Evolutionary conservation across 2,329 filamentous ascomycete species (phyloP), one percentile per base, ranked within the genome.

Genomic region (Aspergillus niger): DNA sequence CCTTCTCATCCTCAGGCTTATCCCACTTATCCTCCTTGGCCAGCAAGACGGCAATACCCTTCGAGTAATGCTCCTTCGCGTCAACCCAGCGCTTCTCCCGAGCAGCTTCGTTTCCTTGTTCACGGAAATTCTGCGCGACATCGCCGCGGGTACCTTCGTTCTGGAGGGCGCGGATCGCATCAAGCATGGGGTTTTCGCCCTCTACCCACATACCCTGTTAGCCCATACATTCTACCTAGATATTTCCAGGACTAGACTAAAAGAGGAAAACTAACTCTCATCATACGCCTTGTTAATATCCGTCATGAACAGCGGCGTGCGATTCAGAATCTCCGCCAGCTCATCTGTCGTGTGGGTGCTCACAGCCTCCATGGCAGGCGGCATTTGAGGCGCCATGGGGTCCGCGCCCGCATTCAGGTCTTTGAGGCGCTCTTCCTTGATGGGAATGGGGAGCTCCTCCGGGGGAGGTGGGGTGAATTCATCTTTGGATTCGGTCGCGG

Each of bases 251-350:
- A 7, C 3, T 38, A 17, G 60, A 47, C 55, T 47, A 7, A 13
- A 8, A 47, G 48, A 24, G 24, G 44, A 44, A 39, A 10, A 69
- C 75, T 28, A 70, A 80, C 83, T 82, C 63, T 83, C 82, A 59
- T 82, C 83, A 56, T 82, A 83, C 11, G 83, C 83, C 61, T 85
- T 83, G 60, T 85, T 91, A 36, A 97, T 83, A 67, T 91, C 89
- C 30, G 92, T 98, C 95, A 99, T 99, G 82, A 99, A 99, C 39
- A 99, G 84, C 6, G 95, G 95, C 51, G 85, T 83, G 65, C 87
- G 86, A 71, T 89, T 90, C 78, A 91, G 81, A 69, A 89, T 85
- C 50, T 81, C 79, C 43, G 88, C 70, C 38, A 91, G 77, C 65
- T 90, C 85, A 51, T 88, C 85, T 0, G 80, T 80, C 4, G 82